A percentile compares a stretch with the other conserved stretches of the same genome.
Evolutionary conservation across 2,329 filamentous ascomycete genomes (phyloP).

Genomic region (Colletotrichum abscissum): DNA sequence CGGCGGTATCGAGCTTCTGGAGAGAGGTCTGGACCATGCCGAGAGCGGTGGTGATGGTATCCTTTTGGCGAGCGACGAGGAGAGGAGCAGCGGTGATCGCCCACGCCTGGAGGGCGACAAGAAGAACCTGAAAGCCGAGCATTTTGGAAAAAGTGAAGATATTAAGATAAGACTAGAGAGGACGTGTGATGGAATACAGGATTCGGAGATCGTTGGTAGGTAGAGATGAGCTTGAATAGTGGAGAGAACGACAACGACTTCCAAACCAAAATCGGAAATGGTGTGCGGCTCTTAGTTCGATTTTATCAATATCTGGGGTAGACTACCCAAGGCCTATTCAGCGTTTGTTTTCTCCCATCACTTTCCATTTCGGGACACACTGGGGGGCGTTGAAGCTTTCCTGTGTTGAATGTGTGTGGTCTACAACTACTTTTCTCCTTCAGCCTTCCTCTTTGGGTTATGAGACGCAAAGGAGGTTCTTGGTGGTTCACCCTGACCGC

Average conservation of each 20-base stretch:
- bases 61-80: slow-evolving; percentile 3
- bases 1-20: slow-evolving; percentile 21
- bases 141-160: background rate
- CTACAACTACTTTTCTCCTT: slow-evolving; percentile 27
- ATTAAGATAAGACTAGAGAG: background rate
- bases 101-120: slow-evolving; percentile 29
- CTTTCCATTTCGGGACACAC: slow-evolving; percentile 9
- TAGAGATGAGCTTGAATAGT: background rate
- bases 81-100: slow-evolving; percentile 25
- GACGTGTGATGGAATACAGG: background rate
- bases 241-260: slow-evolving; percentile 7
- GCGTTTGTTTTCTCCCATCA: slow-evolving; percentile 11
- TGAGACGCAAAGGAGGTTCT: slow-evolving; percentile 23
- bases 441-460: slow-evolving; percentile 16
- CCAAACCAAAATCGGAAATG: background rate
- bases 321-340: background rate
- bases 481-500: slow-evolving; percentile 11
- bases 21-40: slow-evolving; percentile 19
- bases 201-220: background rate
- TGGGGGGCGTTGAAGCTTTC: slow-evolving; percentile 9
- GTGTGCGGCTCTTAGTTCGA: slow-evolving; percentile 15
- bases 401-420: slow-evolving; percentile 13
- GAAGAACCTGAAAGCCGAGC: slow-evolving; percentile 10
- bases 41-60: slow-evolving; percentile 26
- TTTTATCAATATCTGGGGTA: slow-evolving; percentile 19